Evolutionary conservation across 129 eudicot genomes (phyloP), one percentile per base, ranked within the genome.

Genomic region (Dittrichia graveolens): DNA sequence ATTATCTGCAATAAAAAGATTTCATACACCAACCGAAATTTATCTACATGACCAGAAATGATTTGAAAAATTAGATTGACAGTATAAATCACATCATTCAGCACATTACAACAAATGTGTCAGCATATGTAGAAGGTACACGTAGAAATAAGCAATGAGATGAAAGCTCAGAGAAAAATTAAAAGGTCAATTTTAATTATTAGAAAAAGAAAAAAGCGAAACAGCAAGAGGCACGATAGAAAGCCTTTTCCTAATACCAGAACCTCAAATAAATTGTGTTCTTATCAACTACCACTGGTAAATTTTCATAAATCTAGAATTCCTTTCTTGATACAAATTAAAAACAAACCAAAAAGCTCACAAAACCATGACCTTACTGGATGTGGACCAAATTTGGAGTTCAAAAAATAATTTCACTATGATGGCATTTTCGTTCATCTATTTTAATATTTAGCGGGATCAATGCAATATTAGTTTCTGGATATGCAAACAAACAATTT

Each of bases 1-100:
- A 88, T 77, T 74, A 94, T 24, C 99, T 94, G 96, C 88, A 83
- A 65, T 11, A 63, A 50, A 73, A 65, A 58, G 7, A 53, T 8
- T 8, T 3, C 19, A n/a, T 45, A 18, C 40, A 74, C 61, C 69
- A 61, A 37, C 54, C 15, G 65, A 65, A 45, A 37, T 41, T 37
- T 55, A 61, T 24, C 31, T 2, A 9, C 37, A 16, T 44, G 16
- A 9, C 42, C 9, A 64, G 50, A 64, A 5, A 43, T 64, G 15
- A 65, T 5, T 15, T 58, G 24, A 16, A 4, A 24, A 16, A 41
- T 42, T 13, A 34, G 64, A n/a, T 47, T 52, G 72, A 42, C n/a
- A 48, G 43, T 52, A 6, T 63, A 61, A 15, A 38, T 62, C 42
- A 14, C 39, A 63, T 41, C 62, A 64, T 34, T 24, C 35, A 8